Conservation (phyloP, 805 yeast species). For the Wickerhamiella musiphila region DNA sequence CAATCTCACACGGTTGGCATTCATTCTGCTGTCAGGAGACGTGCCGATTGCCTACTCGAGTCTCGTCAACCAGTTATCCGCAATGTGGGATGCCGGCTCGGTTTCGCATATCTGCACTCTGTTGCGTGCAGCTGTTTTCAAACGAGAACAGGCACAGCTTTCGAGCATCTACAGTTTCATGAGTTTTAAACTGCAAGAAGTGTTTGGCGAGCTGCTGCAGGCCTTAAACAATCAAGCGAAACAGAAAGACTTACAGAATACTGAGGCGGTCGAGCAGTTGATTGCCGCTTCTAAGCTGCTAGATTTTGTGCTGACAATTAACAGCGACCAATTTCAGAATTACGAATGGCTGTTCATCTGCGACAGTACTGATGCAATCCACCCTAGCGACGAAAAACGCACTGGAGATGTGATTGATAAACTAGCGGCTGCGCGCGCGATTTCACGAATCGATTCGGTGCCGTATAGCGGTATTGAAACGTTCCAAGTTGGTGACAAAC, state of each 20-base stretch:
- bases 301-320: slow-evolving; percentile 52
- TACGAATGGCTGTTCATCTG: slow-evolving; percentile 75
- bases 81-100: slow-evolving; percentile 29
- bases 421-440: slow-evolving; percentile 19
- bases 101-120: slow-evolving; percentile 32
- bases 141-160: slow-evolving; percentile 46
- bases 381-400: slow-evolving; percentile 19
- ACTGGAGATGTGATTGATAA: slow-evolving; percentile 31
- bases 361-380: slow-evolving; percentile 44
- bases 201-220: slow-evolving; percentile 27
- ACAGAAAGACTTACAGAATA: slow-evolving; percentile 6
- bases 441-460: slow-evolving; percentile 20
- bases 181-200: slow-evolving; percentile 38
- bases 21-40: slow-evolving; percentile 41
- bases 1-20: slow-evolving; percentile 45
- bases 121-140: slow-evolving; percentile 46
- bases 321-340: slow-evolving; percentile 59
- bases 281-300: slow-evolving; percentile 50
- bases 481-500: slow-evolving; percentile 4
- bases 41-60: slow-evolving; percentile 9
- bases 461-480: background rate
- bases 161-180: slow-evolving; percentile 53
- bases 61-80: slow-evolving; percentile 12
- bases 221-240: slow-evolving; percentile 9
- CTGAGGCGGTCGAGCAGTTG: slow-evolving; percentile 4